Evolutionary conservation across 2,329 filamentous ascomycete genomes (phyloP).

Genomic region (Venturia effusa): DNA sequence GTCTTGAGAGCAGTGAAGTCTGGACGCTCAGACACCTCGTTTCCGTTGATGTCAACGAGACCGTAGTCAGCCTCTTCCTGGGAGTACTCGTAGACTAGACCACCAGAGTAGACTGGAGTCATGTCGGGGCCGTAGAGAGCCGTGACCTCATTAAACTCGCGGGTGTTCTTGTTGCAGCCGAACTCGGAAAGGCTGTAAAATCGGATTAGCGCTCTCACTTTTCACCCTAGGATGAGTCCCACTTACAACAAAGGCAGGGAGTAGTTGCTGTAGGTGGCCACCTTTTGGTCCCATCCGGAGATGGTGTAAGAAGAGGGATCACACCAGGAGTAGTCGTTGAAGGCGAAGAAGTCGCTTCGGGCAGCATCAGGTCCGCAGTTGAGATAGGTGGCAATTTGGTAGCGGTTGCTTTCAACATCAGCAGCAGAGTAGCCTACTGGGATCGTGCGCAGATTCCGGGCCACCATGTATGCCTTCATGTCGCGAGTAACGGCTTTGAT

Average conservation of each 20-base stretch:
- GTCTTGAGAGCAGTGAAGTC: slow-evolving; percentile 53
- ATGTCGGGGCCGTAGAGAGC: slow-evolving; percentile 75
- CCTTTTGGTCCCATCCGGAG: slow-evolving; percentile 81
- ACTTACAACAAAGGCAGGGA: slow-evolving; percentile 69
- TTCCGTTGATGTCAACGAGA: slow-evolving; percentile 54
- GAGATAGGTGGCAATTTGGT: slow-evolving; percentile 82
- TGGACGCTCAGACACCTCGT: slow-evolving; percentile 42
- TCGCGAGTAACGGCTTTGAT: slow-evolving; percentile 63
- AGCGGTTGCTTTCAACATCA: slow-evolving; percentile 74
- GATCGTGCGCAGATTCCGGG: slow-evolving; percentile 55
- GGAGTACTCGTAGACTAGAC: slow-evolving; percentile 92
- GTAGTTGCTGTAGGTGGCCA: slow-evolving; percentile 76
- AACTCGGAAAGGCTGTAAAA: slow-evolving; percentile 66
- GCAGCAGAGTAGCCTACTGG: slow-evolving; percentile 76
- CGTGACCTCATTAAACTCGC: slow-evolving; percentile 68
- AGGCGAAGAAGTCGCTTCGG: slow-evolving; percentile 80
- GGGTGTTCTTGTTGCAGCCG: slow-evolving; percentile 75
- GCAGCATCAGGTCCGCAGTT: slow-evolving; percentile 81
- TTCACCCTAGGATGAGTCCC: not conserved
- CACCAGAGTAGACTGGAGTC: slow-evolving; percentile 86
- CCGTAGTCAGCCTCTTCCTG: slow-evolving; percentile 71
- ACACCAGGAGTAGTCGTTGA: slow-evolving; percentile 87
- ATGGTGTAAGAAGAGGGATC: slow-evolving; percentile 55
- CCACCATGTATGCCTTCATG: slow-evolving; percentile 70
- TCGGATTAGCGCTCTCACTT: not conserved